phyloP scores from a whole-genome alignment of 208 protist species.

The Leishmania gerbilli region DNA sequence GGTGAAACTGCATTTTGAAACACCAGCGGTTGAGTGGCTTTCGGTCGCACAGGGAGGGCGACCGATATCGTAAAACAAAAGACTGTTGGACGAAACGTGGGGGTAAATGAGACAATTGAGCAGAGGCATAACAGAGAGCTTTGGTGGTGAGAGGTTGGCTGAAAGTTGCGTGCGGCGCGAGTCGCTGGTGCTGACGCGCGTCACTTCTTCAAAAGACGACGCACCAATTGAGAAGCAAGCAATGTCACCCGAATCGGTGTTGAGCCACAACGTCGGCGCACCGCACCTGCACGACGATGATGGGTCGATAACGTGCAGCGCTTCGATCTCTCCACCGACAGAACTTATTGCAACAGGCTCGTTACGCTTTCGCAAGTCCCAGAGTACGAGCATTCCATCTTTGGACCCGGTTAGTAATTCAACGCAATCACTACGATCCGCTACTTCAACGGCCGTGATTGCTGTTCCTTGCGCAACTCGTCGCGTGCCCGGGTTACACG shows the following conservation, averaged over 20 bases:
- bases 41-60: background rate
- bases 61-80: constrained; percentile 33
- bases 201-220: constrained; percentile 25
- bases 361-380: constrained; percentile 53
- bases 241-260: constrained; percentile 29
- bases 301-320: background rate
- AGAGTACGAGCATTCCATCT: constrained; percentile 52
- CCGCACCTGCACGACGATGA: constrained; percentile 9
- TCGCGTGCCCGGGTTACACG: background rate
- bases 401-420: constrained; percentile 53
- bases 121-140: constrained; percentile 30
- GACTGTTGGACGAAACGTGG: constrained; percentile 37
- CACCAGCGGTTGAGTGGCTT: background rate
- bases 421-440: constrained; percentile 13
- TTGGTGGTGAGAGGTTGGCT: constrained; percentile 38
- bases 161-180: constrained; percentile 25
- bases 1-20: background rate
- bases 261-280: constrained; percentile 35
- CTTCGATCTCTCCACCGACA: constrained; percentile 21
- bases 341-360: constrained; percentile 24
- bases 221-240: constrained; percentile 23
- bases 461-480: background rate
- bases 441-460: constrained; percentile 10
- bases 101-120: constrained; percentile 44
- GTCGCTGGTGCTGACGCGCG: constrained; percentile 28